Conservation (phyloP, 2,329 filamentous ascomycete genomes). For the Pestalotiopsis sp. region DNA sequence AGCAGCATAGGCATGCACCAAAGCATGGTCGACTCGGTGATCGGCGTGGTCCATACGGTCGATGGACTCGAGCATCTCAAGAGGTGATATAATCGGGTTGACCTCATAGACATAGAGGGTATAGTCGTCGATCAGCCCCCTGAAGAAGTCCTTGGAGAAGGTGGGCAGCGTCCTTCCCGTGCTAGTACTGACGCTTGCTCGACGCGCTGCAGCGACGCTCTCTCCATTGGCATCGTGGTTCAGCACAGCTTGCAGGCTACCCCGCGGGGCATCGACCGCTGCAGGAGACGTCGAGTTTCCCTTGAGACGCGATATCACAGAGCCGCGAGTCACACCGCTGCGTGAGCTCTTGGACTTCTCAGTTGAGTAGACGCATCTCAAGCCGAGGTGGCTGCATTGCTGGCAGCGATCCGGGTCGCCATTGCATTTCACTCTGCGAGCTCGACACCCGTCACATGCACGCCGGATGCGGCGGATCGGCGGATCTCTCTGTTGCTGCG, state of each 20-base stretch:
- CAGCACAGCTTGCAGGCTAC: neutral
- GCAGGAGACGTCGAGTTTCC: neutral
- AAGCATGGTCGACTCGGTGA: neutral
- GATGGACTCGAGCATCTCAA: neutral
- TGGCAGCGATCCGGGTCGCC: slow-evolving; percentile 1
- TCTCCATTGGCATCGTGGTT: neutral
- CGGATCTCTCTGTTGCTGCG: neutral
- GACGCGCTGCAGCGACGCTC: neutral
- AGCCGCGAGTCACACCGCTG: neutral
- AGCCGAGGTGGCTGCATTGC: neutral
- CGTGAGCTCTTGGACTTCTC: neutral
- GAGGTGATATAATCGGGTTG: neutral
- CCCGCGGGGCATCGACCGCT: neutral
- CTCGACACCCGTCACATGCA: neutral
- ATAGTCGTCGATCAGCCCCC: neutral
- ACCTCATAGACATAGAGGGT: neutral
- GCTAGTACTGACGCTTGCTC: neutral
- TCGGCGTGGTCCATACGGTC: neutral
- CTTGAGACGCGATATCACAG: neutral
- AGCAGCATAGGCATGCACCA: neutral
- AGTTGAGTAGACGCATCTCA: slow-evolving; percentile 3
- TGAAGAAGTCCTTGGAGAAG: neutral
- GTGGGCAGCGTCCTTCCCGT: neutral
- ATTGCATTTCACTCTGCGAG: slow-evolving; percentile 5
- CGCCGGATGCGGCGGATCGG: neutral